Percentiles rank a stretch among this genome's conserved stretches.
These are phyloP conservation scores for Salvia rosmarinus DNA, from an alignment of 257 asterid species.

Conservation along the genomic window DNA sequence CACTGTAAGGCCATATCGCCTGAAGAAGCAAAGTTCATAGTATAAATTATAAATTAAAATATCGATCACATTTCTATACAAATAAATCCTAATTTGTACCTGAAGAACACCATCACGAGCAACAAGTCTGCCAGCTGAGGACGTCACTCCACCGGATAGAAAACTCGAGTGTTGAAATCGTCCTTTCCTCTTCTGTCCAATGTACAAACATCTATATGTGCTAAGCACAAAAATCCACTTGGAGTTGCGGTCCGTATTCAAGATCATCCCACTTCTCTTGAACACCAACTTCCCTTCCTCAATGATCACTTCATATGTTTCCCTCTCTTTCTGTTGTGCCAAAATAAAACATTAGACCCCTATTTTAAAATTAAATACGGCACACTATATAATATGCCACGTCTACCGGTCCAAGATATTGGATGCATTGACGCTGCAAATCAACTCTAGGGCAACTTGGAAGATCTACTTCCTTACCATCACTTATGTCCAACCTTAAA, in stretches of 20 bases:
- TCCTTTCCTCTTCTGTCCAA: slow-evolving; percentile 61
- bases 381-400: background rate
- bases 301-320: slow-evolving; percentile 55
- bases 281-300: slow-evolving; percentile 57
- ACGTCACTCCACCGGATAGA: slow-evolving; percentile 60
- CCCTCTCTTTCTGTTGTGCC: slow-evolving; percentile 56
- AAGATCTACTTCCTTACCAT: slow-evolving; percentile 66
- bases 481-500: slow-evolving; percentile 75
- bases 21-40: background rate
- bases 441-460: slow-evolving; percentile 52
- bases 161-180: slow-evolving; percentile 68
- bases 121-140: slow-evolving; percentile 68
- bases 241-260: slow-evolving; percentile 52
- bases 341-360: background rate
- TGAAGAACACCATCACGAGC: slow-evolving; percentile 60
- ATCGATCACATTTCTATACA: background rate
- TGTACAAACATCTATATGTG: slow-evolving; percentile 54
- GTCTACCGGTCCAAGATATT: slow-evolving; percentile 75
- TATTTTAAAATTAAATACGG: background rate
- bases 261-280: slow-evolving; percentile 51
- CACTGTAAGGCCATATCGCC: slow-evolving; percentile 83
- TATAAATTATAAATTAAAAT: too few species aligned
- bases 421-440: slow-evolving; percentile 63
- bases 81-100: slow-evolving; percentile 38
- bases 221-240: slow-evolving; percentile 83